These are phyloP conservation scores for Verticillium nubilum DNA, from an alignment of 2,329 filamentous ascomycete species.

Conservation along the genomic window DNA sequence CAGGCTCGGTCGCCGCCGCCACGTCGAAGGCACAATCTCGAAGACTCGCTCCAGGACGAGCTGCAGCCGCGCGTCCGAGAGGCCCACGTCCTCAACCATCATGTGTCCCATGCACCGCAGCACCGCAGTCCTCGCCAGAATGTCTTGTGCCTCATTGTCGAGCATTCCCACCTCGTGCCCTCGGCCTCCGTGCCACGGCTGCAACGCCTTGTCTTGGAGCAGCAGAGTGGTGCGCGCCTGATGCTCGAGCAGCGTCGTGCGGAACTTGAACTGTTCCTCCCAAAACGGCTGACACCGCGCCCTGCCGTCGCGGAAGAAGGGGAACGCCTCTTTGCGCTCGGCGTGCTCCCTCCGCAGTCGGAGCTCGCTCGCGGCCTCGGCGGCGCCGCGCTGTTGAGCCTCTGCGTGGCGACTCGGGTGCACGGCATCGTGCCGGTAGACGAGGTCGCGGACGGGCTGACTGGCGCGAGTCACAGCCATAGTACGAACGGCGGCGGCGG, in stretches of 20 bases:
- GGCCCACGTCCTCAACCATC: not conserved
- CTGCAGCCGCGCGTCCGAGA: not conserved
- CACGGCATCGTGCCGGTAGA: not conserved
- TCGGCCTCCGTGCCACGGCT: not conserved
- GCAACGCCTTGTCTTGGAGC: not conserved
- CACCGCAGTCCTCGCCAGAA: not conserved
- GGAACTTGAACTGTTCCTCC: not conserved
- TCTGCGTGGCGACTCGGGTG: not conserved
- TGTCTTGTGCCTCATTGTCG: not conserved
- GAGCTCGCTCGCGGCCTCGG: not conserved
- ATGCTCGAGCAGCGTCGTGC: not conserved
- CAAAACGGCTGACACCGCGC: not conserved
- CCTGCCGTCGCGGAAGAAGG: not conserved
- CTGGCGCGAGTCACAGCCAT: not conserved
- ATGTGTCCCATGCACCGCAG: not conserved
- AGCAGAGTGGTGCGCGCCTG: not conserved
- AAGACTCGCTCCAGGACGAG: not conserved
- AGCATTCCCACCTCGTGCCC: not conserved
- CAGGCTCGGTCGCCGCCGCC: not conserved
- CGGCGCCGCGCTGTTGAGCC: too few species aligned
- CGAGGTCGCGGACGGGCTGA: not conserved
- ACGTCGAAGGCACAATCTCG: not conserved
- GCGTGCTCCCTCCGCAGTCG: not conserved
- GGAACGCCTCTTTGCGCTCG: not conserved
- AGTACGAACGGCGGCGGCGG: conserved; percentile 5